phyloP scores from a whole-genome alignment of 2,329 filamentous ascomycete genomes.

The Proliferodiscus dingleyae region DNA sequence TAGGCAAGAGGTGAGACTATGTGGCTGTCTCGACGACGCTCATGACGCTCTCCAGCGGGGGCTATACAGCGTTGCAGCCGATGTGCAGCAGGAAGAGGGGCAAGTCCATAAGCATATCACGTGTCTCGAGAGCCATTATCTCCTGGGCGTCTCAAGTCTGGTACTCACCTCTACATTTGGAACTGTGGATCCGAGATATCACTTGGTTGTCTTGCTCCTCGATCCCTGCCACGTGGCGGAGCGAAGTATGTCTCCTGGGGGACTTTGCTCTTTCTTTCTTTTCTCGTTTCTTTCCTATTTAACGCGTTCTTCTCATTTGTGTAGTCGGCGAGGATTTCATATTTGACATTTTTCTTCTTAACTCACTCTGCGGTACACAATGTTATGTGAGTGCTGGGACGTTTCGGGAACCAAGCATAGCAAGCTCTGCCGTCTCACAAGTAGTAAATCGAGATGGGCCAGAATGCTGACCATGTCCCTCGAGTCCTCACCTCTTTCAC shows the following conservation, averaged over 20 bases:
- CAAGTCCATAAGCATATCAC: constrained; percentile 1
- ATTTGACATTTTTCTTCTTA: neutral
- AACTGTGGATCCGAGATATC: constrained; percentile 5
- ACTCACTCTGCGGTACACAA: neutral
- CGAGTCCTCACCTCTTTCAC: neutral
- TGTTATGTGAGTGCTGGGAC: constrained; percentile 2
- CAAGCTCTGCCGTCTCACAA: neutral
- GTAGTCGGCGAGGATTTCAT: too few species aligned
- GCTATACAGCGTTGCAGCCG: neutral
- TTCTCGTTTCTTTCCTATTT: constrained; percentile 1
- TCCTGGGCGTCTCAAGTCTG: neutral
- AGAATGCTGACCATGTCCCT: neutral
- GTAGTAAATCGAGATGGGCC: constrained; percentile 1
- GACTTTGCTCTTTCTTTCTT: constrained; percentile 4
- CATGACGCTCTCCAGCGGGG: neutral
- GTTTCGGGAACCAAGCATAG: constrained; percentile 1
- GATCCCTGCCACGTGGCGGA: constrained; percentile 10
- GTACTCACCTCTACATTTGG: neutral
- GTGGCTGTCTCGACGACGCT: neutral
- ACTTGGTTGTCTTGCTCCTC: constrained; percentile 3
- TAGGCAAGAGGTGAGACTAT: neutral
- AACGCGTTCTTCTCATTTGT: too few species aligned
- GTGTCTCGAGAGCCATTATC: neutral
- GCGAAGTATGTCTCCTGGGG: constrained; percentile 3
- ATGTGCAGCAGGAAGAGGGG: neutral